Percentiles rank a stretch among this genome's conserved stretches.
Conservation (phyloP, 1,284 basidiomycete species). For the Kwoniella shivajii region DNA sequence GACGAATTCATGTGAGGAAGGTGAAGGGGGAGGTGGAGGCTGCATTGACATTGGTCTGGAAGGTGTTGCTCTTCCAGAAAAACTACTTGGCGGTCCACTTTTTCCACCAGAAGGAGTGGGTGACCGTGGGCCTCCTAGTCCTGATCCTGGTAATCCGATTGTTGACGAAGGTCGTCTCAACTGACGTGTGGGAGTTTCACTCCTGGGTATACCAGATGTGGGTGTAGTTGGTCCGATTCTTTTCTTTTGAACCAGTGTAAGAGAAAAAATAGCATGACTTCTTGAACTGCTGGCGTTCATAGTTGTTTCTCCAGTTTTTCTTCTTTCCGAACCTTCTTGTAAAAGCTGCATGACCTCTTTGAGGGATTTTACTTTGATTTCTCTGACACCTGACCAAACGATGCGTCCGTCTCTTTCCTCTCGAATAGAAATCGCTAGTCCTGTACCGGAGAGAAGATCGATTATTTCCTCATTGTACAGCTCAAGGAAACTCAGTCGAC, state of each 20-base stretch:
- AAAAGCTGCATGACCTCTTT: conserved; percentile 91
- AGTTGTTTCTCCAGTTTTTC: conserved; percentile 94
- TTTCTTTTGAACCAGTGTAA: conserved; percentile 77
- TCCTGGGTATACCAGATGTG: conserved; percentile 1
- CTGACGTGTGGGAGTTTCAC: conserved; percentile 30
- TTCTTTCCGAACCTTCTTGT: conserved; percentile 81
- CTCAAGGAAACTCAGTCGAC: conserved; percentile 78
- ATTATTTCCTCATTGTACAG: conserved; percentile 98
- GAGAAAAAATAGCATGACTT: conserved; percentile 97
- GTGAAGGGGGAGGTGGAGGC: conserved; percentile 58
- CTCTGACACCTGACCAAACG: conserved; percentile 92
- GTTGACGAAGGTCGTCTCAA: conserved; percentile 37
- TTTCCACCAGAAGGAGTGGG: conserved; percentile 2
- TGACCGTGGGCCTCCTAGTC: too few species aligned
- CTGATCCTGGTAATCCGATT: conserved; percentile 29
- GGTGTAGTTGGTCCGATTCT: conserved; percentile 15
- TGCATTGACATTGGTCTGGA: conserved; percentile 68
- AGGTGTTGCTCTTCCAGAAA: conserved; percentile 46
- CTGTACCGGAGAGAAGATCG: conserved; percentile 72
- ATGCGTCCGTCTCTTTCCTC: conserved; percentile 96
- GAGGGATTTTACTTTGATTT: conserved; percentile 79
- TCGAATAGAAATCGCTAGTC: conserved; percentile 88
- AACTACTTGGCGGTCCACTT: conserved; percentile 8
- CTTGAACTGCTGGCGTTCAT: conserved; percentile 99
- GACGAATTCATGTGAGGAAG: conserved; percentile 66